Percentiles rank a stretch among this genome's conserved stretches.
Evolutionary conservation across 345 rosid species (phyloP).

Genomic region (Viola odorata): DNA sequence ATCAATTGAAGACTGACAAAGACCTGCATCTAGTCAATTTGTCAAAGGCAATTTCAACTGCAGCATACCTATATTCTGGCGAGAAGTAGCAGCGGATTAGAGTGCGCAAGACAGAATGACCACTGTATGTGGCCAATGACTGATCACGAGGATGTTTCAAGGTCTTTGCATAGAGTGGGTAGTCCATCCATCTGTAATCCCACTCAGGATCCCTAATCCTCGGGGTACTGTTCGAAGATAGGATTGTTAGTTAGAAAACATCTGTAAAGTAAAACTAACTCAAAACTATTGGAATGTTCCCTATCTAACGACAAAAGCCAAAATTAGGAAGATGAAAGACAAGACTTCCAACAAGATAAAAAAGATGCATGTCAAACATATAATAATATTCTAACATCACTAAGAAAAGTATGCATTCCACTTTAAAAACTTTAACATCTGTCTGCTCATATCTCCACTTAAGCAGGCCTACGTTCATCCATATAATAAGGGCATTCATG

Average conservation of each 20-base stretch:
- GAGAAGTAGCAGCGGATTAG: conserved; percentile 69
- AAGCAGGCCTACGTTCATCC: conserved; percentile 1
- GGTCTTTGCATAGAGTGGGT: conserved; percentile 35
- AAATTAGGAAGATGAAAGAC: neutral
- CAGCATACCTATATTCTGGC: conserved; percentile 48
- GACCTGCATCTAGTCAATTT: neutral
- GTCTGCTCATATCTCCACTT: neutral
- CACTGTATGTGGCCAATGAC: conserved; percentile 57
- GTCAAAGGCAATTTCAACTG: neutral
- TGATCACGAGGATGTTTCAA: conserved; percentile 48
- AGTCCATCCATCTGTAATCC: conserved; percentile 63
- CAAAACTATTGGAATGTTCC: too few species aligned
- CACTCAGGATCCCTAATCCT: conserved; percentile 29
- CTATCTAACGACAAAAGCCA: too few species aligned
- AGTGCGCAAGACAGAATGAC: conserved; percentile 57
- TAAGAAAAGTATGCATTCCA: neutral
- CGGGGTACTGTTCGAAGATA: conserved; percentile 23
- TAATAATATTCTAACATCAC: neutral
- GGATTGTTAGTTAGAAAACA: conserved; percentile 2
- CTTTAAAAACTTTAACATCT: neutral
- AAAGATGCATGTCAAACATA: neutral
- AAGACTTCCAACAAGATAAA: neutral
- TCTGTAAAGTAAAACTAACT: too few species aligned
- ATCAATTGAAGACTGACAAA: neutral
- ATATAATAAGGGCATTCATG: neutral